A percentile compares a stretch with the other conserved stretches of the same genome.
These are phyloP conservation scores for Scleroderma bovista DNA, from an alignment of 768 basidiomycete species.

Conservation along the genomic window DNA sequence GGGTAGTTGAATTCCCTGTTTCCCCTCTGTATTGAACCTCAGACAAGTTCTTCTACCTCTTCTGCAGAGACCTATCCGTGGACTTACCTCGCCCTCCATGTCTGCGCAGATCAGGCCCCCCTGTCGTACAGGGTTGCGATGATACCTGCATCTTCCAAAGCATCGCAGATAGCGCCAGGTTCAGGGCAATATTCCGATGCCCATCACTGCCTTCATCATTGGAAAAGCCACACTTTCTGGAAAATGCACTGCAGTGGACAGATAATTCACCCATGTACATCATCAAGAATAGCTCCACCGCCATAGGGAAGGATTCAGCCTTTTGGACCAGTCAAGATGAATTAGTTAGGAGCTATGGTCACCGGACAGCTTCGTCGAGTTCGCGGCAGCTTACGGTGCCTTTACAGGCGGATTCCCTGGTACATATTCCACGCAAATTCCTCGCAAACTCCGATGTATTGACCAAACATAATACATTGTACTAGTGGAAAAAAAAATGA, in stretches of 20 bases:
- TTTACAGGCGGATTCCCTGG: too few relatives aligned
- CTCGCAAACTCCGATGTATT: background rate
- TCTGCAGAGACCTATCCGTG: too few relatives aligned
- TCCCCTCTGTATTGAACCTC: too few relatives aligned
- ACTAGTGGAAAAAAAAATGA: background rate
- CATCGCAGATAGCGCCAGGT: constrained; percentile 7
- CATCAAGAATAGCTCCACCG: constrained; percentile 38
- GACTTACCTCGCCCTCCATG: too few relatives aligned
- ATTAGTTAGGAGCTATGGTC: constrained; percentile 32
- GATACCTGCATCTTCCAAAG: too few relatives aligned
- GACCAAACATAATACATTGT: background rate
- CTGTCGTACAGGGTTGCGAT: too few relatives aligned
- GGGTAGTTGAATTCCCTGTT: too few relatives aligned
- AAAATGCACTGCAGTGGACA: constrained; percentile 9
- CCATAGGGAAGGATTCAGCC: constrained; percentile 31
- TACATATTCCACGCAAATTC: background rate
- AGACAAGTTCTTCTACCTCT: too few relatives aligned
- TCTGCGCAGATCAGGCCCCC: too few relatives aligned
- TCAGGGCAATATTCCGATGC: constrained; percentile 16
- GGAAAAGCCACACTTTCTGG: too few relatives aligned
- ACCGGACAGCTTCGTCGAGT: background rate
- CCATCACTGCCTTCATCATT: constrained; percentile 18
- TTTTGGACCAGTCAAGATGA: constrained; percentile 34
- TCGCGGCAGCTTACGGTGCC: background rate
- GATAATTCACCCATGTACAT: constrained; percentile 38